Evolutionary conservation across 345 rosid species (phyloP), one percentile per base, ranked within the genome.

Genomic region (Hevea brasiliensis): DNA sequence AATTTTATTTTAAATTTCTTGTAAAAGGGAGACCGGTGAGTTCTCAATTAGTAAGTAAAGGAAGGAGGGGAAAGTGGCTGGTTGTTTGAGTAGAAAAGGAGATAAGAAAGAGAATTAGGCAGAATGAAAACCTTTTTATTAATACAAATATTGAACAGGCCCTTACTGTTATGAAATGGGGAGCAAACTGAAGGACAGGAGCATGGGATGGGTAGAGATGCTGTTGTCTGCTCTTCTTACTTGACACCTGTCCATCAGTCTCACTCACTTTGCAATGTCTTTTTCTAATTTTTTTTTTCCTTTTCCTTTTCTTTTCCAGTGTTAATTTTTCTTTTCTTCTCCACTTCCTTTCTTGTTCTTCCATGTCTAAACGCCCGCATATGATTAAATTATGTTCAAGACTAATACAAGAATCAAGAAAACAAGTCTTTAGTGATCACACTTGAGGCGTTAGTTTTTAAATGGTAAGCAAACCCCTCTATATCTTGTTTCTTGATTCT

Each of bases 191-290:
- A 21, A 47, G 48, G 12, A 35, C 8, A 14, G 51, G 74, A 53
- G 67, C 37, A 50, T 63, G 77, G 21, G 75, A 75, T 66, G 82
- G 80, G 87, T 80, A 83, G 80, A 87, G 88, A 81, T 74, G 87
- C 87, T 81, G 68, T 65, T 68, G 61, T 75, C 61, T 75, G 85
- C 84, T 69, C 82, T 82, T 80, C 61, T 35, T 40, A 81, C 73
- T 81, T 71, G 85, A 84, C 87, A 84, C 67, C 77, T 85, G 88
- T 85, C 85, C 74, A 60, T 40, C 67, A 67, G 65, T 63, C 66
- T 35, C 62, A 11, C 18, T 57, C 54, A 67, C 27, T 64, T 51
- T 47, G 57, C 47, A 65, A 8, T 74, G 14, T 70, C 53, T 48
- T 48, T 74, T 4, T 35, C 23, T 55, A 55, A 2, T 54, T 40